Evolutionary conservation across 805 yeast species (phyloP), one percentile per base, ranked within the genome.

Genomic region (Lachancea cidri): DNA sequence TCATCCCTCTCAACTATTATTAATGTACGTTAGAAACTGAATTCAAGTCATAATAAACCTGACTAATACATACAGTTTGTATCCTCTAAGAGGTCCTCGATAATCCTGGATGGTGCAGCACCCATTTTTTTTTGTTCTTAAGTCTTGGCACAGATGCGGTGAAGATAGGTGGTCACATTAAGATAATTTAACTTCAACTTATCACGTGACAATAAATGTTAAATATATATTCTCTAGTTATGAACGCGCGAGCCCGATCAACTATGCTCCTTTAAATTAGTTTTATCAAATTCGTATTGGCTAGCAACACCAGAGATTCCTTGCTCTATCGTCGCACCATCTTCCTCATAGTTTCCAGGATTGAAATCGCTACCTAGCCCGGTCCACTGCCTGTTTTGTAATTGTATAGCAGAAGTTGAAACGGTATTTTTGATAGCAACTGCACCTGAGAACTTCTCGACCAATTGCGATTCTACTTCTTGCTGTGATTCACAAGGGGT

Each of bases 241-340:
- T n/a, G n/a, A n/a, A n/a, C n/a, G n/a, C n/a, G n/a, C n/a, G n/a
- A 22, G 11, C 11, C 11, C 11, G 9, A 7, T 22, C 11, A 22
- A 22, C 7, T 11, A 11, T 7, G 7, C 27, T 11, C 27, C 11
- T 11, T 22, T 22, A 17, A 22, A 25, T 41, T 41, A n/a, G 31
- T 13, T 20, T 29, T 33, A 49, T 72, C 76, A 39, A 59, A 66
- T 34, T 70, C 74, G 54, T 91, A 93, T 2, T 93, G 95, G 50
- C 98, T 72, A 2, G 98, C 98, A 42, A 91, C 77, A 30, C 98
- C 98, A 2, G 76, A 70, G 35, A 82, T 70, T 1, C 98, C 98
- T 48, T 82, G 80, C 56, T 88, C 95, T 0, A 87, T 73, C 0
- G 71, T 60, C 0, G 97, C 95, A 30, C 94, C 96, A n/a, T 73